A percentile compares a stretch with the other conserved stretches of the same genome.
These are phyloP conservation scores for Boeremia exigua DNA, from an alignment of 2,329 filamentous ascomycete species.

Conservation along the genomic window DNA sequence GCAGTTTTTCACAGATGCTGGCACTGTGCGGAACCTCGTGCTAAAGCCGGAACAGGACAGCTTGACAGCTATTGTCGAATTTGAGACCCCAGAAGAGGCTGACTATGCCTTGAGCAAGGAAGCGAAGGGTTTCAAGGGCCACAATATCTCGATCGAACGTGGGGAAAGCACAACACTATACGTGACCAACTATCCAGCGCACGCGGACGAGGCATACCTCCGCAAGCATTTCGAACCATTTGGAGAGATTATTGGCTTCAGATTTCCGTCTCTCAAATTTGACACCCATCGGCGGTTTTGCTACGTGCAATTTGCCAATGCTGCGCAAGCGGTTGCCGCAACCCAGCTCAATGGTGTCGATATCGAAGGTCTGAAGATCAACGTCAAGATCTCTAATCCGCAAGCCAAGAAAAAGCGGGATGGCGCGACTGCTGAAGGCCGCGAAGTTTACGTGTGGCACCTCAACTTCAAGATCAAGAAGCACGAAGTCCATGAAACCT, in stretches of 20 bases:
- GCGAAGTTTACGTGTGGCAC: constrained; percentile 87
- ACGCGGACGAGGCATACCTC: constrained; percentile 74
- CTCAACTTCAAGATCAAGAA: constrained; percentile 80
- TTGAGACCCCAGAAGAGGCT: constrained; percentile 79
- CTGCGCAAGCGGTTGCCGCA: constrained; percentile 56
- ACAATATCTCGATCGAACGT: constrained; percentile 74
- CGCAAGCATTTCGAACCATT: constrained; percentile 69
- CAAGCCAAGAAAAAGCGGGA: constrained; percentile 76
- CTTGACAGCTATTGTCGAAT: constrained; percentile 81
- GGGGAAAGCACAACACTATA: constrained; percentile 83
- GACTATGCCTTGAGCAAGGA: constrained; percentile 80
- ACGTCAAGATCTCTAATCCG: constrained; percentile 86
- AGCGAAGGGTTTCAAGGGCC: constrained; percentile 77
- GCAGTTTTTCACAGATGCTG: constrained; percentile 92
- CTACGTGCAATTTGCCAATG: constrained; percentile 85
- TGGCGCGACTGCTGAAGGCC: constrained; percentile 82
- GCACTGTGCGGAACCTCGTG: constrained; percentile 78
- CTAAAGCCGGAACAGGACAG: constrained; percentile 68
- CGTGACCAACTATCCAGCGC: constrained; percentile 86
- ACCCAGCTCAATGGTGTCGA: constrained; percentile 73
- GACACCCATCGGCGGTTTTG: constrained; percentile 92
- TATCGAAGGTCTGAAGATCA: constrained; percentile 71
- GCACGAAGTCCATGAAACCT: constrained; percentile 71
- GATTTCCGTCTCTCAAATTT: constrained; percentile 89
- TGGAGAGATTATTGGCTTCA: constrained; percentile 82